phyloP scores from a whole-genome alignment of 108 stramenopile genomes.

The Mediolabrus comicus region DNA sequence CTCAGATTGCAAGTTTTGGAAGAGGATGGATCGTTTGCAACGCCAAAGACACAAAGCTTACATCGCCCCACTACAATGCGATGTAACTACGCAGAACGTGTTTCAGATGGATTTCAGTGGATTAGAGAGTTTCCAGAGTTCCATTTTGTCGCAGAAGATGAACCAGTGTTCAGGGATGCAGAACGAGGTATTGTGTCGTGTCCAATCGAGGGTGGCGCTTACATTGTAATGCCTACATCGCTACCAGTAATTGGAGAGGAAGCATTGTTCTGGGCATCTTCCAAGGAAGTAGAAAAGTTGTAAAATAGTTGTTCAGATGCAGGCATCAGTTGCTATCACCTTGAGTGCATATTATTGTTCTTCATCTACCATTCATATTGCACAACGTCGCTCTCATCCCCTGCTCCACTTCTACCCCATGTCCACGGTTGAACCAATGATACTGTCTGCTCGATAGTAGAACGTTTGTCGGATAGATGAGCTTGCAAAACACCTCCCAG shows the following conservation, averaged over 20 bases:
- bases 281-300: neutral
- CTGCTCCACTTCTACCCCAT: conserved; percentile 38
- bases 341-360: too few species aligned
- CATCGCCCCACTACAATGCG: conserved; percentile 25
- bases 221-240: conserved; percentile 40
- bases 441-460: conserved; percentile 28
- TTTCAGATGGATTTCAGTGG: conserved; percentile 29
- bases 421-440: conserved; percentile 50
- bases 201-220: conserved; percentile 30
- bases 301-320: neutral
- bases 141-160: conserved; percentile 22
- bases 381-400: conserved; percentile 18
- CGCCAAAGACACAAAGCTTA: neutral
- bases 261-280: conserved; percentile 40
- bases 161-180: conserved; percentile 25
- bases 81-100: conserved; percentile 28
- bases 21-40: conserved; percentile 8
- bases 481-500: conserved; percentile 47
- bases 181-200: conserved; percentile 27
- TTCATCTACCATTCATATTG: conserved; percentile 22
- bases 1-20: conserved; percentile 9
- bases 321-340: neutral
- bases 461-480: conserved; percentile 27
- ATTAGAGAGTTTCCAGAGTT: conserved; percentile 32
- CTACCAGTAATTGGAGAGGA: conserved; percentile 35